Conservation (phyloP, 2,329 filamentous ascomycete species). For the Teratosphaeria viscida region DNA sequence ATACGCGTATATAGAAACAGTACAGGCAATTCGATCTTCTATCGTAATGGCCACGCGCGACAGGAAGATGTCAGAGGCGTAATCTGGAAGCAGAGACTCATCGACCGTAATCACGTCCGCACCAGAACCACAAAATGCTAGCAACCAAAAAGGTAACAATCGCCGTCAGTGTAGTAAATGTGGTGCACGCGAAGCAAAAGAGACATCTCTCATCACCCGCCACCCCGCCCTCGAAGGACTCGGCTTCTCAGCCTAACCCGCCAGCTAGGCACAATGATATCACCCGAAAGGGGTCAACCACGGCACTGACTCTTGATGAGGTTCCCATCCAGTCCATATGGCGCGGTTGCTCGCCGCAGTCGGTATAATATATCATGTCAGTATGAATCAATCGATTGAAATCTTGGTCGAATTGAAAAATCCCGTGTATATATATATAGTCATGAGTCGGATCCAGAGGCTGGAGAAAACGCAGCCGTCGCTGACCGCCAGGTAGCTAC, state of each 20-base stretch:
- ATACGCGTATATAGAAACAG: no score
- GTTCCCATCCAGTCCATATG: neutral
- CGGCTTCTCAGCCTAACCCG: neutral
- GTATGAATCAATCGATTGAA: no score
- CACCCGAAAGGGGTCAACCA: neutral
- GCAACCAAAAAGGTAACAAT: no score
- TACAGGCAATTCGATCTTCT: no score
- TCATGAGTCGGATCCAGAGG: neutral
- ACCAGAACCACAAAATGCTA: no score
- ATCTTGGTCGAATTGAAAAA: no score
- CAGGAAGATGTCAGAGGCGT: no score
- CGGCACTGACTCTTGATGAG: neutral
- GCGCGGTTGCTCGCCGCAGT: neutral
- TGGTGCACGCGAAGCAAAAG: neutral
- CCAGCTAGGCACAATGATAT: neutral
- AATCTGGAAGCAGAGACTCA: no score
- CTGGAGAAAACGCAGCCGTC: neutral
- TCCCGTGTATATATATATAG: neutral
- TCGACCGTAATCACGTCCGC: no score
- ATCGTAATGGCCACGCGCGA: no score
- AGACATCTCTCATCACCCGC: neutral
- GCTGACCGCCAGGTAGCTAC: neutral
- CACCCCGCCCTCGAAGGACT: neutral
- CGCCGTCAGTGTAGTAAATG: no score
- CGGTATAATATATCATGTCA: neutral